A percentile compares a stretch with the other conserved stretches of the same genome.
phyloP scores from a whole-genome alignment of 768 basidiomycete species.

The Rhodotorula toruloides region DNA sequence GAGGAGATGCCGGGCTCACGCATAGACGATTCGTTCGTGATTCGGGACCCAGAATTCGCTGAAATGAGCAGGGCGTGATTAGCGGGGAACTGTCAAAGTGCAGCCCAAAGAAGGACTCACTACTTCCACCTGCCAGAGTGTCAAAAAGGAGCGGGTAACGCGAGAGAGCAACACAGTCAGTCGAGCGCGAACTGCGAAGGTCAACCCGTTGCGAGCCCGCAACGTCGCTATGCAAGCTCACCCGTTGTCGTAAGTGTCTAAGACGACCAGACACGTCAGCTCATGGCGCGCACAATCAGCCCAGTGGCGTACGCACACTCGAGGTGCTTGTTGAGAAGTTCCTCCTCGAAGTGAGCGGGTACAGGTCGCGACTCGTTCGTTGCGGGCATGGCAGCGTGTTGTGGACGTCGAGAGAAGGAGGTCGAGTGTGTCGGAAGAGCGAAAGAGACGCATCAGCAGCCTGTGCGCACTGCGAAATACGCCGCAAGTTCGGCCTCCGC shows the following conservation, averaged over 20 bases:
- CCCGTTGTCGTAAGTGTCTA: slow-evolving; percentile 35
- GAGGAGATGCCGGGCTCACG: no score
- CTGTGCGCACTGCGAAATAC: no score
- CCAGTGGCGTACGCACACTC: slow-evolving; percentile 2
- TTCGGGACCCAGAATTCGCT: slow-evolving; percentile 27
- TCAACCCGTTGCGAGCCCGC: no score
- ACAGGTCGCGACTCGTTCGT: neutral
- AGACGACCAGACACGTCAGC: neutral
- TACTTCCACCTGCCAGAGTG: neutral
- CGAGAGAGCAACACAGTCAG: neutral
- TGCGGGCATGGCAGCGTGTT: neutral
- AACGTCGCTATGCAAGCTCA: neutral
- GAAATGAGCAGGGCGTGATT: no score
- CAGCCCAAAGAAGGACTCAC: neutral
- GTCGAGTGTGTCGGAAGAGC: neutral
- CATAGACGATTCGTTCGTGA: slow-evolving; percentile 24
- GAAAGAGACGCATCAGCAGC: no score
- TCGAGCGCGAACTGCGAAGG: no score
- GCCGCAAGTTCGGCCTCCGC: no score
- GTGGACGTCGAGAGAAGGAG: no score
- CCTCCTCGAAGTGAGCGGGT: slow-evolving; percentile 29
- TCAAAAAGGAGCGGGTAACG: neutral
- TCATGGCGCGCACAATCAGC: neutral
- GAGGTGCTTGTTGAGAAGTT: slow-evolving; percentile 27
- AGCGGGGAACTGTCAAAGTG: no score